phyloP scores from a whole-genome alignment of 305 asterid species.

The Plantago coronopus region DNA sequence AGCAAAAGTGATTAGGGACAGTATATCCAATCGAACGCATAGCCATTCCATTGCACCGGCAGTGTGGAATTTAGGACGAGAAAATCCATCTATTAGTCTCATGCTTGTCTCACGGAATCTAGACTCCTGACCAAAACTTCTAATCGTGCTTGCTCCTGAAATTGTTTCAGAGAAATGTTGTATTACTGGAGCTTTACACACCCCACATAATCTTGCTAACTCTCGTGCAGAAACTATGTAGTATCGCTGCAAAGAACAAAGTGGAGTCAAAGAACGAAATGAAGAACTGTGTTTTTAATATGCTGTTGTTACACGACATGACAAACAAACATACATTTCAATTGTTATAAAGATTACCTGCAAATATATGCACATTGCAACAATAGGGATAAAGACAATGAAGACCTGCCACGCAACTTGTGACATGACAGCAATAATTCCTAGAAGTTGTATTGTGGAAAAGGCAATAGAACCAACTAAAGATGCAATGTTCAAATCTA shows the following conservation, averaged over 20 bases:
- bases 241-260: slow-evolving; percentile 46
- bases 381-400: slow-evolving; percentile 40
- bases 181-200: slow-evolving; percentile 79
- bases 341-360: slow-evolving; percentile 50
- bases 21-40: slow-evolving; percentile 65
- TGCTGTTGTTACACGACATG: no score
- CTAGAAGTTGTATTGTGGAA: slow-evolving; percentile 55
- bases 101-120: slow-evolving; percentile 62
- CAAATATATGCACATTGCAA: slow-evolving; percentile 55
- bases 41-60: slow-evolving; percentile 88
- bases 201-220: slow-evolving; percentile 66
- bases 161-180: slow-evolving; percentile 86
- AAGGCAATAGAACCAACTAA: slow-evolving; percentile 44
- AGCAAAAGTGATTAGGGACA: slow-evolving; percentile 65
- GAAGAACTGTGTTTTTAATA: background rate
- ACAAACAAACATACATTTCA: no score
- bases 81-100: slow-evolving; percentile 71
- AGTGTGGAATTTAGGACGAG: slow-evolving; percentile 66
- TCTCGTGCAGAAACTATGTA: slow-evolving; percentile 83
- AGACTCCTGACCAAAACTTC: slow-evolving; percentile 66
- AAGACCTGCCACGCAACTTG: slow-evolving; percentile 76
- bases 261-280: background rate
- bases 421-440: slow-evolving; percentile 70
- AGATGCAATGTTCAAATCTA: slow-evolving; percentile 51
- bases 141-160: slow-evolving; percentile 75